These are phyloP conservation scores for Keqinozyma sinolaborantium DNA, from an alignment of 1,139 yeast genomes.

Conservation along the genomic window DNA sequence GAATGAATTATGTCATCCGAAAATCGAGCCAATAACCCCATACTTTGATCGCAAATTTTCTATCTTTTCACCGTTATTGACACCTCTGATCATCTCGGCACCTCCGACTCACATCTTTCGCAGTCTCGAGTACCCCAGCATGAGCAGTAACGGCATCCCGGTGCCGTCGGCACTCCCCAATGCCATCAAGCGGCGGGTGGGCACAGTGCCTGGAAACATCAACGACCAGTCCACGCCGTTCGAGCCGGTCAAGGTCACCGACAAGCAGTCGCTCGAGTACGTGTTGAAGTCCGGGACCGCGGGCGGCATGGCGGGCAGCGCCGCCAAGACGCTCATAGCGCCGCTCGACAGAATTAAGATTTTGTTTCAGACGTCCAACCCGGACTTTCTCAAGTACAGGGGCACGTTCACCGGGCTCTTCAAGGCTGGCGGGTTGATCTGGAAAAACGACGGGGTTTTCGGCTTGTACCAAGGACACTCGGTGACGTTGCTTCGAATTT, in stretches of 20 bases:
- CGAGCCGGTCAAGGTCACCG: conserved; percentile 19
- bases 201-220: conserved; percentile 4
- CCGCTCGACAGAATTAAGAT: conserved; percentile 95
- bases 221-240: conserved; percentile 31
- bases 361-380: conserved; percentile 91
- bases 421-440: conserved; percentile 67
- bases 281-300: conserved; percentile 83
- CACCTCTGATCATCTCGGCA: no score
- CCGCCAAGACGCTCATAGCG: conserved; percentile 92
- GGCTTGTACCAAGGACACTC: conserved; percentile 97
- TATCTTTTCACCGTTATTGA: no score
- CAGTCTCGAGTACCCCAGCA: no score
- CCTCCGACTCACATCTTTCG: no score
- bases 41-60: conserved; percentile 2
- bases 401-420: conserved; percentile 79
- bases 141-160: neutral
- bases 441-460: conserved; percentile 63
- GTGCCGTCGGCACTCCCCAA: neutral
- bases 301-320: conserved; percentile 94
- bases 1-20: conserved; percentile 32
- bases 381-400: conserved; percentile 75
- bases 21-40: conserved; percentile 54
- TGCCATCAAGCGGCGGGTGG: neutral
- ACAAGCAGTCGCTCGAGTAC: conserved; percentile 75
- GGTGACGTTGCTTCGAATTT: conserved; percentile 83